Conservation (phyloP, 169 alveolate species). For the Perkinsus marinus region DNA sequence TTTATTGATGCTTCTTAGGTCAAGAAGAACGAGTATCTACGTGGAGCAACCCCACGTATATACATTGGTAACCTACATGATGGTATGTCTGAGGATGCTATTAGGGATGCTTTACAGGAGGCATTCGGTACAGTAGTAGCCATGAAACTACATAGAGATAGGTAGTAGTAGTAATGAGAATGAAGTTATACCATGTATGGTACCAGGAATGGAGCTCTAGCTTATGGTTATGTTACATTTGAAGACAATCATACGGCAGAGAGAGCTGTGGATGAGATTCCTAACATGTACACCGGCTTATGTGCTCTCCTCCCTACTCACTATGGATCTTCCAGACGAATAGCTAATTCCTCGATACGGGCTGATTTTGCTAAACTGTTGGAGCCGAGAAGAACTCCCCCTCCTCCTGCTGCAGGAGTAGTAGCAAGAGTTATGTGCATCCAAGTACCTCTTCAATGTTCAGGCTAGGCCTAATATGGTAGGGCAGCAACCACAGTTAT, state of each 20-base stretch:
- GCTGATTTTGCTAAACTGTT: background rate
- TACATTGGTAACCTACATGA: background rate
- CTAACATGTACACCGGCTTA: background rate
- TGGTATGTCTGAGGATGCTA: background rate
- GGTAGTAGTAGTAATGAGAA: background rate
- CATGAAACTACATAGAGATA: background rate
- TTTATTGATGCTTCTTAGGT: background rate
- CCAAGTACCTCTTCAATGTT: no score
- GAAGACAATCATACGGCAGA: background rate
- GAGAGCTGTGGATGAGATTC: background rate
- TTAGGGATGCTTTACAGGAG: background rate
- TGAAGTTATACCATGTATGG: background rate
- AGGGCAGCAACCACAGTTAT: background rate
- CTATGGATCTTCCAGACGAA: background rate
- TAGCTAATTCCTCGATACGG: background rate
- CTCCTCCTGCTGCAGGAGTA: background rate
- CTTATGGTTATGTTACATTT: background rate
- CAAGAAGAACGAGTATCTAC: background rate
- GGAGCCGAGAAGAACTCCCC: background rate
- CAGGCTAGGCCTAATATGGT: background rate
- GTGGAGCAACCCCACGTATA: background rate
- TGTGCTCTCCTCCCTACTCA: background rate
- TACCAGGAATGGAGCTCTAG: background rate
- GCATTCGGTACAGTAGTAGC: background rate
- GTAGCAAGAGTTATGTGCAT: background rate